Base-by-base conservation (phyloP, 2,329 filamentous ascomycete genomes). In the Clonostachys solani region DNA sequence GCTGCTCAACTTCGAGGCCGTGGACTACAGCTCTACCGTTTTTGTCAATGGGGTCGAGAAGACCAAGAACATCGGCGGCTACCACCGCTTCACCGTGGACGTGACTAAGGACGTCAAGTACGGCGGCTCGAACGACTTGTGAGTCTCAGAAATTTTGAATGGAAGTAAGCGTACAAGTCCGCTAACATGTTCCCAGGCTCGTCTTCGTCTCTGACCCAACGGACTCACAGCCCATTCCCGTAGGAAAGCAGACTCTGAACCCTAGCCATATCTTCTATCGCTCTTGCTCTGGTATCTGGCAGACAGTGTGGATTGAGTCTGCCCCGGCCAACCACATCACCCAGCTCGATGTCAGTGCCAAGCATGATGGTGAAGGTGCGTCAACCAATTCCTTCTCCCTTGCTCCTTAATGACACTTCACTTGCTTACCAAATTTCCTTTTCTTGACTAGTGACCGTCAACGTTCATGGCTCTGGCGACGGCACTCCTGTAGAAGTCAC, bases 271-370 rank as follows among this genome's bases (percentile, higher is more conserved):
- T 89, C 50, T 89, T 86, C 61, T 89, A 89, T 60, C 81, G 81
- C 0, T 81, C 86, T 0, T 89, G 84, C 59, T 84, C 81, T 34
- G 86, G 86, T 6, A 88, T 89, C 52, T 89, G 86, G 86, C 85
- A 88, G 58, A 76, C 75, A 16, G 85, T 89, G 0, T 89, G 85
- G 85, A 66, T 89, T 3, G 81, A 86, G 58, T 72, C 77, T n/a
- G 81, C 77, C 0, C 80, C 84, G 0, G 51, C 64, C 0, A 73
- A 77, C 44, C 68, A 83, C 53, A 77, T 88, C 47, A 77, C 75
- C 0, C 69, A 76, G 38, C 64, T 88, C 3, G 78, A 87, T 51
- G 56, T 88, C 15, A 62, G 72, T 23, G 84, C 82, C 1, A 74
- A 73, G 52, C 78, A 77, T 66, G 54, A 80, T 43, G 80, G 80